Conservation (phyloP, 192 early-diverging fungal genomes). For the Linnemannia zychae region DNA sequence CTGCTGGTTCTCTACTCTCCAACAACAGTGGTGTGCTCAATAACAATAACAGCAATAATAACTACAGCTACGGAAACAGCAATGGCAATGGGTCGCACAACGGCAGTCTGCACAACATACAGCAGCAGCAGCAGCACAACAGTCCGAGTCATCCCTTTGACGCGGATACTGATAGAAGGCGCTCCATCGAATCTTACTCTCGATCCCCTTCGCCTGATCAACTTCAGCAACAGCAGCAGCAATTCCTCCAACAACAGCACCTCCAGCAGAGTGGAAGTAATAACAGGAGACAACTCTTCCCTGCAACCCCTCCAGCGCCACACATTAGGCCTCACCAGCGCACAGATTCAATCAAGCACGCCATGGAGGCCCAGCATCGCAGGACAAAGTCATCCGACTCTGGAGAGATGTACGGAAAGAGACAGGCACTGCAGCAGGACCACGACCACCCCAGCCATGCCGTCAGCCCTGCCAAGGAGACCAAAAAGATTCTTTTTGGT, state of each 20-base stretch:
- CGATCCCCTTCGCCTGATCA: constrained; percentile 45
- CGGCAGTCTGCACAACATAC: constrained; percentile 7
- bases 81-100: constrained; percentile 11
- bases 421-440: constrained; percentile 10
- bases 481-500: constrained; percentile 36
- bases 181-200: constrained; percentile 42
- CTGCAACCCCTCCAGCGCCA: constrained; percentile 4
- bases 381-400: constrained; percentile 44
- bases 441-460: constrained; percentile 17
- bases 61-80: neutral
- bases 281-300: constrained; percentile 10
- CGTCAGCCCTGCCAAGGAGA: constrained; percentile 32
- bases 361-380: constrained; percentile 38
- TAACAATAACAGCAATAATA: constrained; percentile 1
- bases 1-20: constrained; percentile 24
- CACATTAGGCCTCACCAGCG: constrained; percentile 28
- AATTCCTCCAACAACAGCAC: neutral
- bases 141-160: constrained; percentile 24
- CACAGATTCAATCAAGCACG: constrained; percentile 41
- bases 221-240: neutral
- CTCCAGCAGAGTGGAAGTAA: neutral
- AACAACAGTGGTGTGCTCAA: constrained; percentile 16
- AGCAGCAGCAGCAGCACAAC: constrained; percentile 5
- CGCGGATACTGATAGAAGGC: constrained; percentile 16
- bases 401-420: constrained; percentile 24